These are phyloP conservation scores for Boletus pseudo-olivaceus DNA, from an alignment of 768 basidiomycete genomes.

Conservation along the genomic window DNA sequence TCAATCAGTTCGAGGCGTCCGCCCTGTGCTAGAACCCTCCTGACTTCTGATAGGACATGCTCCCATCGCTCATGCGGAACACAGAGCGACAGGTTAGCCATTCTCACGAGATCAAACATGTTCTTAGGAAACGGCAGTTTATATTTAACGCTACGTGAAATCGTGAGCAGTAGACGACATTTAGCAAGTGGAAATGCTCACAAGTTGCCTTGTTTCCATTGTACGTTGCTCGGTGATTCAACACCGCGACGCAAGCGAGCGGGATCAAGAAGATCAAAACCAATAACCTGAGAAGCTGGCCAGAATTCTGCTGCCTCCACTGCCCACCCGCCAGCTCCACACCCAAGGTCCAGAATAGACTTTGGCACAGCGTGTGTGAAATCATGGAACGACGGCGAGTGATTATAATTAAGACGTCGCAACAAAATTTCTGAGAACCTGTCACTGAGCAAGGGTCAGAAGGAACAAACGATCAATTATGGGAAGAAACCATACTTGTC, in stretches of 20 bases:
- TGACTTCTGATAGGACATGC: slow-evolving; percentile 53
- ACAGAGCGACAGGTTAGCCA: slow-evolving; percentile 63
- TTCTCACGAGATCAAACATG: slow-evolving; percentile 68
- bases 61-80: slow-evolving; percentile 63
- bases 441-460: slow-evolving; percentile 45
- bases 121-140: slow-evolving; percentile 59
- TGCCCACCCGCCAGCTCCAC: slow-evolving; percentile 70
- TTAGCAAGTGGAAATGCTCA: slow-evolving; percentile 34
- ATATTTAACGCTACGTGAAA: slow-evolving; percentile 44
- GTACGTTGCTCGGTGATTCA: slow-evolving; percentile 36
- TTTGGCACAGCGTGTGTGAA: slow-evolving; percentile 47
- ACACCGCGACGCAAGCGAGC: slow-evolving; percentile 34
- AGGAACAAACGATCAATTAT: slow-evolving; percentile 1
- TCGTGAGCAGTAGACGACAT: slow-evolving; percentile 8
- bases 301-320: slow-evolving; percentile 59
- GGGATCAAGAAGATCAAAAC: slow-evolving; percentile 58
- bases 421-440: slow-evolving; percentile 51
- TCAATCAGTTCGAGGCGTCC: slow-evolving; percentile 75
- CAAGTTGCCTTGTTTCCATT: slow-evolving; percentile 66
- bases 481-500: slow-evolving; percentile 48
- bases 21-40: slow-evolving; percentile 55
- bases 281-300: slow-evolving; percentile 56
- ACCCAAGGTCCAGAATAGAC: slow-evolving; percentile 70
- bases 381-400: slow-evolving; percentile 60
- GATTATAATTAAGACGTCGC: slow-evolving; percentile 48